Base-by-base conservation (phyloP, 768 basidiomycete species). In the Hydnum rufescens region DNA sequence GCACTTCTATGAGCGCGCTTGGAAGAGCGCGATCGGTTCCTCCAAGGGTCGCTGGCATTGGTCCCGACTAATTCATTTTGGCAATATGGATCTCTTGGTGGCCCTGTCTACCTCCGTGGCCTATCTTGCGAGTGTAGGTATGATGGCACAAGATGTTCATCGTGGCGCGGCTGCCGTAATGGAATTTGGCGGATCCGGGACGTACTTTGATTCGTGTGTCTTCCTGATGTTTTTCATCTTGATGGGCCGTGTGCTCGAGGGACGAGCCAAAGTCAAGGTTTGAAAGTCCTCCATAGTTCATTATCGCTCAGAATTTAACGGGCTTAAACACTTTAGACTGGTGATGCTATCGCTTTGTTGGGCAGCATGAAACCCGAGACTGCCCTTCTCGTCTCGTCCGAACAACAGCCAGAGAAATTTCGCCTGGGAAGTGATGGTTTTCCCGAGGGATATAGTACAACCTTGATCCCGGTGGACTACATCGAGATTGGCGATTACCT, bases 61-160 rank as follows among this genome's bases (percentile, higher is more conserved):
- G 58, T 66, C 67, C 42, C 71, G 80, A 0, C 74, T 86, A 52
- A 68, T 77, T 51, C 68, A 72, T 13, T 90, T 88, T 59, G 87
- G 87, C 0, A 83, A 80, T 58, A 90, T 90, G 87, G 86, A 87
- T 61, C 71, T 86, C 19, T 68, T 90, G 22, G 85, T 82, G 47
- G 58, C 62, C 3, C 54, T 62, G 1, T 58, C 60, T 2, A 83
- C 86, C 3, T 76, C 78, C 0, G 77, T 82, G 1, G 78, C 82
- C 0, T 90, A 88, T 60, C 75, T 83, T 43, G 72, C 86, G 0
- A 85, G 82, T 4, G 65, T 89, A 4, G 80, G 71, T 1, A 70
- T 85, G 42, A 67, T 89, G 5, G 74, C 68, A 8, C 66, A 84
- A 1, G 74, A 80, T 54, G 58, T 65, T 0, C 0, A 64, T 62